Percentiles rank a stretch among this genome's conserved stretches.
phyloP scores from a whole-genome alignment of 2,329 filamentous ascomycete genomes.

The Trichoderma sp. region DNA sequence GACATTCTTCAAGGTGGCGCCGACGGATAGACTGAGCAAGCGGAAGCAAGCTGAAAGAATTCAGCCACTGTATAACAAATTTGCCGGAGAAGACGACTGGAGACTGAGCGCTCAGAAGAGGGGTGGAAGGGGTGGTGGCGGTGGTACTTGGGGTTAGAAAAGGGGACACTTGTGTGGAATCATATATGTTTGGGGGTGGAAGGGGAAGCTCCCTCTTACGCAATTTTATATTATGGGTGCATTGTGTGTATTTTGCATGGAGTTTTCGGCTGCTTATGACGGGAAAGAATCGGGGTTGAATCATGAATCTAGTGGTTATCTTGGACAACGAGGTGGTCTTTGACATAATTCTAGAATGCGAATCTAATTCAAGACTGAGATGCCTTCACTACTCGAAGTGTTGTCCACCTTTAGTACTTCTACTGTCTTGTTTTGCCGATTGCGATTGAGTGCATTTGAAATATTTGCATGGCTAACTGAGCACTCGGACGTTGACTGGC shows the following conservation, averaged over 20 bases:
- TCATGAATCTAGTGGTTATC: neutral
- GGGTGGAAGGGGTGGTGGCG: slow-evolving; percentile 78
- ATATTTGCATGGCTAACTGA: neutral
- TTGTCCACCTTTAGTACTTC: neutral
- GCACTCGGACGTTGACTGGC: neutral
- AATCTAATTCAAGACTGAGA: neutral
- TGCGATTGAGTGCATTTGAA: neutral
- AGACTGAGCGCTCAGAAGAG: slow-evolving; percentile 82
- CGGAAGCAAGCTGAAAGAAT: slow-evolving; percentile 92
- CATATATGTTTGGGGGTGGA: neutral
- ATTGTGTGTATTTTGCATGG: neutral
- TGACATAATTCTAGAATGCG: neutral
- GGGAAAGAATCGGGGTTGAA: neutral
- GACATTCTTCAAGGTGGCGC: slow-evolving; percentile 96
- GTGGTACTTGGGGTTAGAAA: slow-evolving; percentile 81
- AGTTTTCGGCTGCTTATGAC: neutral
- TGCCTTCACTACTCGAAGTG: neutral
- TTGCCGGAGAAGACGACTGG: slow-evolving; percentile 92
- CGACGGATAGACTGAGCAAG: slow-evolving; percentile 82
- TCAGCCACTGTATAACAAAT: slow-evolving; percentile 91
- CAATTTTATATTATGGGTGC: neutral
- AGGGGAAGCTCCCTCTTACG: neutral
- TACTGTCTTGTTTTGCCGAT: neutral
- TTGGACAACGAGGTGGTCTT: neutral
- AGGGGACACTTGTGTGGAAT: neutral